Evolutionary conservation across 202 grass and related monocot species (phyloP), one percentile per base, ranked within the genome.

Genomic region (Panicum virgatum): DNA sequence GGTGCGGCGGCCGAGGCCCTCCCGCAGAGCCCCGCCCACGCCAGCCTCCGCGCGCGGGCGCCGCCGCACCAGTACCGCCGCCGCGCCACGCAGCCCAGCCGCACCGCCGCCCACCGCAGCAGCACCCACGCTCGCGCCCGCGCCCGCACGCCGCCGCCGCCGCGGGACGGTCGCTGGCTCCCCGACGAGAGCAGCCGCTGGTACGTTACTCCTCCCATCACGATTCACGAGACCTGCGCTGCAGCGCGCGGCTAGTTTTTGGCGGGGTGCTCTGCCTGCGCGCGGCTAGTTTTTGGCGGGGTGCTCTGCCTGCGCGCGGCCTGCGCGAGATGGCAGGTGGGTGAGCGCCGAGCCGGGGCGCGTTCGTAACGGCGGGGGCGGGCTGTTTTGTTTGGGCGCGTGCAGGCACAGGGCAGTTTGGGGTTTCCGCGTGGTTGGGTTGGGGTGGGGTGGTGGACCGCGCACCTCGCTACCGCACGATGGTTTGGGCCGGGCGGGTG

Each of bases 81-180:
- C 63, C 71, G 45, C 22, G 57, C 69, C 70, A 68, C 71, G 84
- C 52, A 75, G 81, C 52, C 71, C 40, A 75, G 63, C 54, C 76
- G 65, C 63, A 71, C 81, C 25, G 83, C 82, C 22, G 75, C 84
- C 57, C 87, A 72, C 74, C 88, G 80, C 52, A 87, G 29, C 22
- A 80, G 52, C 58, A 66, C 48, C 87, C 83, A 84, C 65, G 62
- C 80, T 60, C 76, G 13, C 75, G 37, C 71, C 62, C 78, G 78
- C 8, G 30, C n/a, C n/a, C n/a, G n/a, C n/a, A n/a, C 43, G 1
- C 16, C 38, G 0, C 45, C 67, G 23, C 44, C 67, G 12, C 44
- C 29, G 19, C 39, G 20, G 3, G 63, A 22, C 11, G 18, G 23
- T 5, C 36, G 12, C 20, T 48, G 25, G 61, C 25, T 85, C 30